Conservation (phyloP, 768 basidiomycete genomes). For the Lactifluus piperatus region DNA sequence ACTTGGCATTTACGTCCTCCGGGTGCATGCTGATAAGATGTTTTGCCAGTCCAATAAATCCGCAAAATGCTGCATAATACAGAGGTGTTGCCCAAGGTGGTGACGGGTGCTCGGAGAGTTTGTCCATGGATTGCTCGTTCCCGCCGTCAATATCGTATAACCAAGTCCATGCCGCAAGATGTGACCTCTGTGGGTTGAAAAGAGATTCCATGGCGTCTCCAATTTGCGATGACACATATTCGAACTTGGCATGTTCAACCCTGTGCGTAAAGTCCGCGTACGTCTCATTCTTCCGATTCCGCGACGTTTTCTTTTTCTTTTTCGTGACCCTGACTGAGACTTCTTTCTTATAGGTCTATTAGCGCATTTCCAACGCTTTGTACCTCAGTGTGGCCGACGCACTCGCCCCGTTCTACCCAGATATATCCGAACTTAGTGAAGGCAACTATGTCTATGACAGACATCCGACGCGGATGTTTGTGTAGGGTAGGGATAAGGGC, state of each 20-base stretch:
- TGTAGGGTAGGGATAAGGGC: conserved; percentile 37
- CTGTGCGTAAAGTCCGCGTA: conserved; percentile 92
- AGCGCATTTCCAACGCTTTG: conserved; percentile 91
- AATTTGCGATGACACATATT: too few relatives aligned
- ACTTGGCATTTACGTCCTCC: not conserved
- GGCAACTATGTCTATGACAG: conserved; percentile 82
- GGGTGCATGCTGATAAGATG: not conserved
- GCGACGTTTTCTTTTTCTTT: too few relatives aligned
- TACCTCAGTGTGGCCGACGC: conserved; percentile 89
- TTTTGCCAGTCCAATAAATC: not conserved
- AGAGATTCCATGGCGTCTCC: too few relatives aligned
- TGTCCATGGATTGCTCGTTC: not conserved
- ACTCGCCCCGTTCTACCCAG: conserved; percentile 92
- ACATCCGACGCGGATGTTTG: conserved; percentile 76
- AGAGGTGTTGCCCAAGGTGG: too few relatives aligned
- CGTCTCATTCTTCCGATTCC: not conserved
- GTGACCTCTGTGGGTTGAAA: not conserved
- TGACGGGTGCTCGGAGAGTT: too few relatives aligned
- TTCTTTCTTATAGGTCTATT: conserved; percentile 54
- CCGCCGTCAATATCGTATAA: not conserved
- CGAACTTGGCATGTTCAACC: conserved; percentile 98
- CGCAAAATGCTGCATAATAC: not conserved
- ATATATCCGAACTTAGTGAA: conserved; percentile 83
- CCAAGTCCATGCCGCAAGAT: not conserved
- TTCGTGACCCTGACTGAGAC: too few relatives aligned